A percentile compares a stretch with the other conserved stretches of the same genome.
Evolutionary conservation across 2,329 filamentous ascomycete species (phyloP).

Genomic region (Aspergillus candidus): DNA sequence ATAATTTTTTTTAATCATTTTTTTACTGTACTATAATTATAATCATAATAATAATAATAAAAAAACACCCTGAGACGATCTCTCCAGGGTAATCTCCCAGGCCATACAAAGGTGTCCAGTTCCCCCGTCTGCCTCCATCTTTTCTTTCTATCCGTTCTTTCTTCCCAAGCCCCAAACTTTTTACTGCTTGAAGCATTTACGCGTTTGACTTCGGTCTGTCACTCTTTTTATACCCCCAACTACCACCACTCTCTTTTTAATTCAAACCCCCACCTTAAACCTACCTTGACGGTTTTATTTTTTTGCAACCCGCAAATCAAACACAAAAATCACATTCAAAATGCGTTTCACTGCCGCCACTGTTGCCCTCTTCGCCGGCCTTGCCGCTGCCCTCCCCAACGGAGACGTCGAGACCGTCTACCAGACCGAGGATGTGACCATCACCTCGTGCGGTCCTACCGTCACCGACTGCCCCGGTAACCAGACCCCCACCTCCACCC

Average conservation of each 20-base stretch:
- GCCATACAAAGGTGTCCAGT: slow-evolving; percentile 32
- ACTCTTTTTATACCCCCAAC: slow-evolving; percentile 35
- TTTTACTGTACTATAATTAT: background rate
- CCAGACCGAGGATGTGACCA: slow-evolving; percentile 54
- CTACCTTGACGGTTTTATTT: slow-evolving; percentile 30
- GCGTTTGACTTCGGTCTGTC: slow-evolving; percentile 41
- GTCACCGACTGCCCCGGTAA: slow-evolving; percentile 54
- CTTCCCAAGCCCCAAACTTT: slow-evolving; percentile 28
- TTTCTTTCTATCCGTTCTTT: slow-evolving; percentile 22
- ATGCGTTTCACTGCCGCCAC: slow-evolving; percentile 41
- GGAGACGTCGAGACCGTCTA: slow-evolving; percentile 45
- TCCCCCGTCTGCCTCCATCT: slow-evolving; percentile 20
- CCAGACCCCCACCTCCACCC: slow-evolving; percentile 17
- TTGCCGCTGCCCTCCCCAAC: slow-evolving; percentile 33
- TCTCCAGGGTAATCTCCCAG: slow-evolving; percentile 33
- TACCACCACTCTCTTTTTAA: slow-evolving; percentile 27
- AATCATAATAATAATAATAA: background rate
- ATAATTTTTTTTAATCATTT: no score
- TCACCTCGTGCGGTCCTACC: slow-evolving; percentile 56
- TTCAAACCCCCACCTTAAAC: slow-evolving; percentile 5
- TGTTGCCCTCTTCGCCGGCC: slow-evolving; percentile 38
- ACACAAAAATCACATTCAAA: slow-evolving; percentile 25
- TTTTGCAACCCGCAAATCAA: slow-evolving; percentile 5
- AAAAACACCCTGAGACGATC: slow-evolving; percentile 20
- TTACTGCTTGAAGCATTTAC: slow-evolving; percentile 28